These are phyloP conservation scores for Radiomyces spectabilis DNA, from an alignment of 192 early-diverging fungal species.

Conservation along the genomic window DNA sequence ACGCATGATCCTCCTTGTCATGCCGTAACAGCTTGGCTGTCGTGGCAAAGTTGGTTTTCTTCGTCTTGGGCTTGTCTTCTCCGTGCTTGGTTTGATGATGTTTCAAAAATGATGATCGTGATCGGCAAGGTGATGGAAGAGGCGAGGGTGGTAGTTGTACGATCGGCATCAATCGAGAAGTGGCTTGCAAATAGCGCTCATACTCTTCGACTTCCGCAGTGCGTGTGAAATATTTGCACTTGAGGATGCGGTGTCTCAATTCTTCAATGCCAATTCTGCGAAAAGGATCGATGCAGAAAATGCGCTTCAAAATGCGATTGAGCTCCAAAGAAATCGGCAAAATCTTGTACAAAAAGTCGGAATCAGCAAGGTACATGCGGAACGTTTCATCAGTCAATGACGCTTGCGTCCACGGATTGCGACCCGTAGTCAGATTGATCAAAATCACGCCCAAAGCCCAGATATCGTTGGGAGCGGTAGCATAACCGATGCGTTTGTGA, in stretches of 20 bases:
- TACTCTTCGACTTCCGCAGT: slow-evolving; percentile 21
- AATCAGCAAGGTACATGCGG: slow-evolving; percentile 55
- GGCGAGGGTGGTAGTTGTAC: no score
- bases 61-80: no score
- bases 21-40: no score
- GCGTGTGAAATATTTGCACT: slow-evolving; percentile 38
- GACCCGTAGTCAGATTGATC: slow-evolving; percentile 79
- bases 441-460: slow-evolving; percentile 89
- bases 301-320: slow-evolving; percentile 58
- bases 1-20: no score
- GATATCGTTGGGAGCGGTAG: slow-evolving; percentile 73
- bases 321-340: slow-evolving; percentile 64
- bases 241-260: slow-evolving; percentile 28
- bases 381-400: slow-evolving; percentile 70
- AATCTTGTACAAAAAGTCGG: slow-evolving; percentile 51
- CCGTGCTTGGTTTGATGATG: no score
- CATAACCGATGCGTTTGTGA: slow-evolving; percentile 30
- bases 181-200: no score
- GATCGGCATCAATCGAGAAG: no score
- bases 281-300: slow-evolving; percentile 60
- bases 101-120: no score
- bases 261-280: slow-evolving; percentile 43
- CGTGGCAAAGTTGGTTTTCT: no score
- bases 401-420: slow-evolving; percentile 79
- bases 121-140: no score